A percentile compares a stretch with the other conserved stretches of the same genome.
These are phyloP conservation scores for Pseudogymnoascus sp. DNA, from an alignment of 2,329 filamentous ascomycete species.

Conservation along the genomic window DNA sequence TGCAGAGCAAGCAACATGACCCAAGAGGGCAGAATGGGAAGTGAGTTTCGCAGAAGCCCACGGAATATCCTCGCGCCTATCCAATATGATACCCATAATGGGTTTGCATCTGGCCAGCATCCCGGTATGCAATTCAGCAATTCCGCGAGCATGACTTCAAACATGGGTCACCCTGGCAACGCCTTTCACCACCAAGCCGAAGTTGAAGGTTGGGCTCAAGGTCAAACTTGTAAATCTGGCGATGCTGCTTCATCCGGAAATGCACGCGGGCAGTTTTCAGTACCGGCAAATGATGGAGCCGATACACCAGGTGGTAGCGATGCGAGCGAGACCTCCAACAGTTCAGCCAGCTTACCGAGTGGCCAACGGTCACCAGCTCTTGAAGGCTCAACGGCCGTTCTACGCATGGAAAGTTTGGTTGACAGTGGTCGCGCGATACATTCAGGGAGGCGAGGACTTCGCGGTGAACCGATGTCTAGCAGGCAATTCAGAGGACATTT, in stretches of 20 bases:
- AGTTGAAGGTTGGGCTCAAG: not conserved
- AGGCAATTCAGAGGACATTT: not conserved
- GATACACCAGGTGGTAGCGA: not conserved
- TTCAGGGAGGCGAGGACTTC: not conserved
- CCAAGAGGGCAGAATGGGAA: not conserved
- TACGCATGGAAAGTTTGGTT: not conserved
- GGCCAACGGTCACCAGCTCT: not conserved
- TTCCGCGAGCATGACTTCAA: not conserved
- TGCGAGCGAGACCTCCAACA: not conserved
- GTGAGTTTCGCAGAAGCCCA: not conserved
- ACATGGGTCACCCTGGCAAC: not conserved
- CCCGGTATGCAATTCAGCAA: not conserved
- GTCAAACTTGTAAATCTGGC: not conserved
- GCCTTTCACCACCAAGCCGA: not conserved
- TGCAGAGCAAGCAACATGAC: not conserved
- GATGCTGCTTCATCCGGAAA: not conserved
- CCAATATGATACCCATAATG: not conserved
- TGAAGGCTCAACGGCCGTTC: not conserved
- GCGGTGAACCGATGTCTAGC: not conserved
- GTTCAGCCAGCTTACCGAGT: not conserved
- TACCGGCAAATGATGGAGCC: too few relatives aligned
- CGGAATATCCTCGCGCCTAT: not conserved
- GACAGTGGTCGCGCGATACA: not conserved
- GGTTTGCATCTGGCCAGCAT: not conserved
- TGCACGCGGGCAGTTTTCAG: not conserved